Percentiles rank a stretch among this genome's conserved stretches.
These are phyloP conservation scores for Oxyria digyna DNA, from an alignment of 148 eudicot genomes.

Conservation along the genomic window DNA sequence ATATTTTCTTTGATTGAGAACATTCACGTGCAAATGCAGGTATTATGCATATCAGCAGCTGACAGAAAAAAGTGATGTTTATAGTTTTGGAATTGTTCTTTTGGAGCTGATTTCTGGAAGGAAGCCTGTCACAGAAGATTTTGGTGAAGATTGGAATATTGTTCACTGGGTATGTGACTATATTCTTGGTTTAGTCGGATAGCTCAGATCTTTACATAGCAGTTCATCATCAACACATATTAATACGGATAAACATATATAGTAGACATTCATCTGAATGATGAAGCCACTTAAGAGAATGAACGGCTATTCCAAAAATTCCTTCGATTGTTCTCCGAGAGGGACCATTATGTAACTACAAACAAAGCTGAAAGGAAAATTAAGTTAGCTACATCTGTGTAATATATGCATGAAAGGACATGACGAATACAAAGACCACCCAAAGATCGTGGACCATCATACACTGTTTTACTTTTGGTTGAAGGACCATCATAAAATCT, in stretches of 20 bases:
- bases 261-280: background rate
- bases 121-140: conserved; percentile 78
- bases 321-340: too few relatives aligned
- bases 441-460: too few relatives aligned
- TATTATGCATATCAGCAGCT: conserved; percentile 78
- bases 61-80: conserved; percentile 85
- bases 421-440: too few relatives aligned
- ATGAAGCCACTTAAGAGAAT: too few relatives aligned
- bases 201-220: too few relatives aligned
- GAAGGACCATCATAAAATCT: too few relatives aligned
- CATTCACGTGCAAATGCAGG: conserved; percentile 26
- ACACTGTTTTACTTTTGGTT: too few relatives aligned
- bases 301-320: too few relatives aligned
- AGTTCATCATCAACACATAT: background rate
- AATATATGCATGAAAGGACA: too few relatives aligned
- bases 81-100: conserved; percentile 88
- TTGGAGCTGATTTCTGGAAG: conserved; percentile 88
- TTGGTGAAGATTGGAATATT: conserved; percentile 79
- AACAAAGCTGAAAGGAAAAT: too few relatives aligned
- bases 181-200: background rate
- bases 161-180: conserved; percentile 78
- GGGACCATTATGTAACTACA: too few relatives aligned
- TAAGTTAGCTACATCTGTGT: too few relatives aligned
- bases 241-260: background rate
- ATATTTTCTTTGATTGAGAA: background rate